phyloP scores from a whole-genome alignment of 441 rosid genomes.

The Brassica hybrid region DNA sequence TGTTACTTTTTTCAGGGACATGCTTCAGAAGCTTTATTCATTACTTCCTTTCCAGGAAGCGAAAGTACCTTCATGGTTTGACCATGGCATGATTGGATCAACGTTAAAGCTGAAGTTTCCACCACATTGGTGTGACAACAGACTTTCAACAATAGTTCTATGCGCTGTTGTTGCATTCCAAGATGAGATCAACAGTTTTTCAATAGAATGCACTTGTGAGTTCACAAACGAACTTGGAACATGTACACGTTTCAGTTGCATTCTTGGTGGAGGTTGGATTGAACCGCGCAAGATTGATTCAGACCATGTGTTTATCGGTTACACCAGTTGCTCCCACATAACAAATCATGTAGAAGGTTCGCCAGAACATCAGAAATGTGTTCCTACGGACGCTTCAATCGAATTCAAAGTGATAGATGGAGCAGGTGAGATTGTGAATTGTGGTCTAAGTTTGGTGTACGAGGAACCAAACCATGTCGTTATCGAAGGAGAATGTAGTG shows the following conservation, averaged over 20 bases:
- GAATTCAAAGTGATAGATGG: slow-evolving; percentile 21
- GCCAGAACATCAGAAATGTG: slow-evolving; percentile 7
- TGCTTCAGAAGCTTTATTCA: slow-evolving; percentile 20
- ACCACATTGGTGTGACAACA: slow-evolving; percentile 34
- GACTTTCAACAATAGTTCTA: slow-evolving; percentile 28
- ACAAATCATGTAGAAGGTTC: slow-evolving; percentile 21
- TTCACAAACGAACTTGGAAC: slow-evolving; percentile 10
- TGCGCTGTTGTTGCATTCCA: slow-evolving; percentile 32
- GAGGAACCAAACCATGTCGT: slow-evolving; percentile 35
- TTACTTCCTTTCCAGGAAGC: slow-evolving; percentile 30
- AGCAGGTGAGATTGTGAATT: slow-evolving; percentile 31
- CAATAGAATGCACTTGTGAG: slow-evolving; percentile 29
- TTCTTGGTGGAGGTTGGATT: slow-evolving; percentile 28
- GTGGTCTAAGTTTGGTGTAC: slow-evolving; percentile 35
- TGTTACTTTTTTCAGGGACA: slow-evolving; percentile 5
- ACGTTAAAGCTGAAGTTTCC: background rate
- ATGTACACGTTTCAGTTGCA: slow-evolving; percentile 18
- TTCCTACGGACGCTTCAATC: slow-evolving; percentile 36
- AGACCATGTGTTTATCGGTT: slow-evolving; percentile 41
- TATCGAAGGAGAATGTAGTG: slow-evolving; percentile 10
- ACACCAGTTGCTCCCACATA: slow-evolving; percentile 16
- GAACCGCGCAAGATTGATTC: slow-evolving; percentile 27
- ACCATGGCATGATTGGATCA: slow-evolving; percentile 14
- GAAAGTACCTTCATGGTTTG: slow-evolving; percentile 40
- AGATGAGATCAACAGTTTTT: slow-evolving; percentile 10